Evolutionary conservation across 176 grass and related monocot genomes (phyloP).

Genomic region (Olyra latifolia): DNA sequence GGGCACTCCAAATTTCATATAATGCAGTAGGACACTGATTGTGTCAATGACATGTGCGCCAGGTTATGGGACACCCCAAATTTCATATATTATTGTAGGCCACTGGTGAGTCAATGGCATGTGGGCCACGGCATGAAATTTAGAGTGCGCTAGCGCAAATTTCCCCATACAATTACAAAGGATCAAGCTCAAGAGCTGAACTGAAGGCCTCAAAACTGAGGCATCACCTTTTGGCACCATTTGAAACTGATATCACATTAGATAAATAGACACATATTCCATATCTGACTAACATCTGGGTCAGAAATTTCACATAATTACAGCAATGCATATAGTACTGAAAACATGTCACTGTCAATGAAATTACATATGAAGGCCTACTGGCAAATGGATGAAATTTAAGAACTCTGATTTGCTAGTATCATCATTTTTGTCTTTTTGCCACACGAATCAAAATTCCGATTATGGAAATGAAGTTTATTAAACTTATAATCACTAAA

Average conservation of each 20-base stretch:
- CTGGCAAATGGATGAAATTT: neutral
- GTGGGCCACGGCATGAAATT: too few species aligned
- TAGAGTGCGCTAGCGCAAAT: too few species aligned
- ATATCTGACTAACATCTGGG: neutral
- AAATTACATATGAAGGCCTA: constrained; percentile 8
- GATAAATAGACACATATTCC: neutral
- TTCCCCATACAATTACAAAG: neutral
- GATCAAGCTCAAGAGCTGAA: constrained; percentile 26
- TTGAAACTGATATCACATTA: neutral
- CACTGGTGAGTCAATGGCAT: too few species aligned
- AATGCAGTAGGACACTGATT: too few species aligned
- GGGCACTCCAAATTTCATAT: too few species aligned
- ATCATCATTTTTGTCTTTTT: neutral
- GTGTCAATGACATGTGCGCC: too few species aligned
- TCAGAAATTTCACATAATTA: neutral
- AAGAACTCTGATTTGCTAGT: neutral
- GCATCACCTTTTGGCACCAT: neutral
- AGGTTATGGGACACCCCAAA: too few species aligned
- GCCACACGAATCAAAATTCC: neutral
- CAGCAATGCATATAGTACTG: constrained; percentile 6
- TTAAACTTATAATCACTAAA: neutral
- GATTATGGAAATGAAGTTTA: neutral
- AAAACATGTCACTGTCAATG: neutral
- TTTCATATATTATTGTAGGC: too few species aligned
- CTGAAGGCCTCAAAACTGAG: neutral